These are phyloP conservation scores for Thermochaetoides dissita DNA, from an alignment of 2,329 filamentous ascomycete species.

Conservation along the genomic window DNA sequence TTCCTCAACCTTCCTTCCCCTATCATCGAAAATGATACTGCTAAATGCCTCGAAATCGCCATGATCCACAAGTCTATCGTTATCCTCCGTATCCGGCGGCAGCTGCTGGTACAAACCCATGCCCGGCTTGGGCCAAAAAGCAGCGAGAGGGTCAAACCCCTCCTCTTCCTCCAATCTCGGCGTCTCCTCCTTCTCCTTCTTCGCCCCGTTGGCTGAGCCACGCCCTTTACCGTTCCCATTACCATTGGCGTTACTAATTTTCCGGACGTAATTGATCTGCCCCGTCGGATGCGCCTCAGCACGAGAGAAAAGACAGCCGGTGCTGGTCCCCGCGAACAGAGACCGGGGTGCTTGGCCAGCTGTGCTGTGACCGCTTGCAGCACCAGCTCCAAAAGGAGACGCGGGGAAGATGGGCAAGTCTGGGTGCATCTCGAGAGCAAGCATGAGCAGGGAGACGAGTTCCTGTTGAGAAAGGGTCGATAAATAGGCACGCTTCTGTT, in stretches of 20 bases:
- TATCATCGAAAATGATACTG: constrained; percentile 18
- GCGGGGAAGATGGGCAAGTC: constrained; percentile 47
- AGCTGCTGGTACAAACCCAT: constrained; percentile 18
- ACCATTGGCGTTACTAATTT: constrained; percentile 8
- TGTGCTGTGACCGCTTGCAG: too few relatives aligned
- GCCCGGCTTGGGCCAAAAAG: constrained; percentile 18
- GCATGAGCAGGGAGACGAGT: constrained; percentile 51
- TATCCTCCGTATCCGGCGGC: constrained; percentile 16
- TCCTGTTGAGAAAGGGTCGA: constrained; percentile 43
- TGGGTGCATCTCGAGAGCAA: constrained; percentile 46
- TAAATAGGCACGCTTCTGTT: constrained; percentile 49
- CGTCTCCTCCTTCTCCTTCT: not conserved
- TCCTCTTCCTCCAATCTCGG: constrained; percentile 12
- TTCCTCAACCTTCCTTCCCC: constrained; percentile 19
- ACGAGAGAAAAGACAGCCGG: constrained; percentile 20
- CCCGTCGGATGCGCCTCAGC: constrained; percentile 23
- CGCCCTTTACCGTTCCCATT: not conserved
- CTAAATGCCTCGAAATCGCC: constrained; percentile 20
- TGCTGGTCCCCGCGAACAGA: constrained; percentile 18
- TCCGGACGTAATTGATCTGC: constrained; percentile 26
- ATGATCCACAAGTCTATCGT: constrained; percentile 15
- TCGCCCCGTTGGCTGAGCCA: not conserved
- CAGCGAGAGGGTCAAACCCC: constrained; percentile 16
- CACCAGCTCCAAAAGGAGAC: not conserved
- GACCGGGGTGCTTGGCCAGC: constrained; percentile 11